These are phyloP conservation scores for Clarireedia hainanense DNA, from an alignment of 2,329 filamentous ascomycete genomes.

Conservation along the genomic window DNA sequence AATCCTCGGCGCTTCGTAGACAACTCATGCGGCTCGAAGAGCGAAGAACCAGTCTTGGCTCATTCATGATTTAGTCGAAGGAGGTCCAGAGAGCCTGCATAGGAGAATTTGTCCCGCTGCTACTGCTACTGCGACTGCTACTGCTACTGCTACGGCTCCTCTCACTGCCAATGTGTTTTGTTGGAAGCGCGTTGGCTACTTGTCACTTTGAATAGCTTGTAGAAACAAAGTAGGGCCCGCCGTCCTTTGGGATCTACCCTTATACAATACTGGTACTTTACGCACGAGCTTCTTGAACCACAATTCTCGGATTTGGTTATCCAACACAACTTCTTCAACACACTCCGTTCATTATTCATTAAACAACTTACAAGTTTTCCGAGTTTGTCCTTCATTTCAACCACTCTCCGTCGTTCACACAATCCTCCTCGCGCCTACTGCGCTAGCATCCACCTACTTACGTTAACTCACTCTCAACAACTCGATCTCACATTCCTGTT, in stretches of 20 bases:
- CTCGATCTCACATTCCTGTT: not conserved
- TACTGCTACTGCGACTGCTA: not conserved
- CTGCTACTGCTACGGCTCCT: too few species aligned
- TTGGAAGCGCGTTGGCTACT: too few species aligned
- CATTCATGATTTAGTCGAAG: not conserved
- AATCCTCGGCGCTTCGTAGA: slow-evolving; percentile 11
- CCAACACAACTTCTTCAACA: not conserved
- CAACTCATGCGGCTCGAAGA: slow-evolving; percentile 5
- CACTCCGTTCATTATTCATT: not conserved
- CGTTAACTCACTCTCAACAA: not conserved
- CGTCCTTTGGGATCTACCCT: too few species aligned
- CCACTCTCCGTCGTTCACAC: not conserved
- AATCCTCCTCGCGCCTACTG: not conserved
- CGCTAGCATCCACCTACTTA: not conserved
- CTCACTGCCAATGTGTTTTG: too few species aligned
- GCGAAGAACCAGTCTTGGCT: not conserved
- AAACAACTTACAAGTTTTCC: not conserved
- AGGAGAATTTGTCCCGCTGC: not conserved
- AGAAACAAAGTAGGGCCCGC: too few species aligned
- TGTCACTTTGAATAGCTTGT: too few species aligned
- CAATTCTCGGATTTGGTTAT: not conserved
- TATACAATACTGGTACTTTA: not conserved
- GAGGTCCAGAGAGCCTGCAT: too few species aligned
- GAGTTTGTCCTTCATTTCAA: not conserved
- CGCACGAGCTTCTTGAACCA: slow-evolving; percentile 7